phyloP scores from a whole-genome alignment of 75 land plant genomes.

The Chamaecyparis obtusa region DNA sequence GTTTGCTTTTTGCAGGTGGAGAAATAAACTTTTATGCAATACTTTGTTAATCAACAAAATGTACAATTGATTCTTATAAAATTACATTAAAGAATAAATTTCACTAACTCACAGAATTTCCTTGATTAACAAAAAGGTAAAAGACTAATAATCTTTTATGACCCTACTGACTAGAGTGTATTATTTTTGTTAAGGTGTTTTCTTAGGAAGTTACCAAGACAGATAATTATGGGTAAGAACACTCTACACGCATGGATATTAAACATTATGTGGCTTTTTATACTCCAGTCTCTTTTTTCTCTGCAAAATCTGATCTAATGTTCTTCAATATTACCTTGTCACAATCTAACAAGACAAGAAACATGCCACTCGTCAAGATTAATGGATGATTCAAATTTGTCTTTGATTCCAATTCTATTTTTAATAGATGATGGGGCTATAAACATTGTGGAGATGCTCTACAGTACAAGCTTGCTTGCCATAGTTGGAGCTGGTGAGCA shows the following conservation, averaged over 20 bases:
- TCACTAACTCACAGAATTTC: background rate
- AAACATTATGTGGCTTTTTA: background rate
- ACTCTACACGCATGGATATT: background rate
- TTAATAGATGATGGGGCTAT: slow-evolving; percentile 61
- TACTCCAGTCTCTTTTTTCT: background rate
- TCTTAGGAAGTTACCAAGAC: background rate
- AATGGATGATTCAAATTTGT: background rate
- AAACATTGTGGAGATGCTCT: slow-evolving; percentile 80
- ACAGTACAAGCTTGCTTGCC: slow-evolving; percentile 65
- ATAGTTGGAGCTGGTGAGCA: slow-evolving; percentile 90
- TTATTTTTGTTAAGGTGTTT: background rate
- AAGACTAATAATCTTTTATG: background rate
- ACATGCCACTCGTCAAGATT: background rate
- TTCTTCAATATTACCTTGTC: background rate
- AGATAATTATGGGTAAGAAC: background rate
- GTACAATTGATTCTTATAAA: background rate
- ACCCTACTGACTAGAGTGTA: background rate
- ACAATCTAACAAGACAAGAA: background rate
- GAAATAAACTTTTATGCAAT: background rate
- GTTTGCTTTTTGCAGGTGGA: background rate
- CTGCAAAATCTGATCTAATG: background rate
- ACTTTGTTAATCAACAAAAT: background rate
- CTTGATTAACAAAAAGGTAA: background rate
- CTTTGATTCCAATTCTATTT: background rate
- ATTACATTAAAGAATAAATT: background rate